Conservation (phyloP, 352 stramenopile genomes). For the Aphanomyces euteiches region DNA sequence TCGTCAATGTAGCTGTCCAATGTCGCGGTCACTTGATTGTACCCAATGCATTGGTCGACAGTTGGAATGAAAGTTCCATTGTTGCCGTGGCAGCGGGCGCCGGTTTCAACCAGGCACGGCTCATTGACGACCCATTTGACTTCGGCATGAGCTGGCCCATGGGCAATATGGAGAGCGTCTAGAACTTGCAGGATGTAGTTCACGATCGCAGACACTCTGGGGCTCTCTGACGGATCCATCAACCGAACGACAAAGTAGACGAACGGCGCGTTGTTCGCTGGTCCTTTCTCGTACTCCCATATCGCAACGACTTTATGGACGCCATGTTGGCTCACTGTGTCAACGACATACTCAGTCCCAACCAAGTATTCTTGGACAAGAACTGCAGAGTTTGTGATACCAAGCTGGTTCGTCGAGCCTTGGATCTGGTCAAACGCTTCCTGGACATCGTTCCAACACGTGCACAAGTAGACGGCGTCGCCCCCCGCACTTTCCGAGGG, state of each 20-base stretch:
- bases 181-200: slow-evolving; percentile 24
- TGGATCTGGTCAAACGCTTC: slow-evolving; percentile 50
- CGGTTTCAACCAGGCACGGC: slow-evolving; percentile 78
- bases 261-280: slow-evolving; percentile 60
- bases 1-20: slow-evolving; percentile 42
- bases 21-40: slow-evolving; percentile 62
- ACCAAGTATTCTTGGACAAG: slow-evolving; percentile 75
- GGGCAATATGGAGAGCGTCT: slow-evolving; percentile 16
- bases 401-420: slow-evolving; percentile 41
- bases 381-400: slow-evolving; percentile 46
- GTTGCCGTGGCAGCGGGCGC: slow-evolving; percentile 70
- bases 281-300: slow-evolving; percentile 86
- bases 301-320: slow-evolving; percentile 78
- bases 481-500: slow-evolving; percentile 62
- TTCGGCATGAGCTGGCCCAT: slow-evolving; percentile 26
- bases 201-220: slow-evolving; percentile 9
- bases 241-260: slow-evolving; percentile 62
- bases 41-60: slow-evolving; percentile 44
- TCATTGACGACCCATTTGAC: slow-evolving; percentile 15
- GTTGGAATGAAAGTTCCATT: slow-evolving; percentile 63
- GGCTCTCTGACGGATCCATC: background rate
- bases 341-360: slow-evolving; percentile 81
- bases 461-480: slow-evolving; percentile 77
- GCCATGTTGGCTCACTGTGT: slow-evolving; percentile 71
- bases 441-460: slow-evolving; percentile 51